Conservation (phyloP, 305 asterid genomes). For the Nicotiana rustica region DNA sequence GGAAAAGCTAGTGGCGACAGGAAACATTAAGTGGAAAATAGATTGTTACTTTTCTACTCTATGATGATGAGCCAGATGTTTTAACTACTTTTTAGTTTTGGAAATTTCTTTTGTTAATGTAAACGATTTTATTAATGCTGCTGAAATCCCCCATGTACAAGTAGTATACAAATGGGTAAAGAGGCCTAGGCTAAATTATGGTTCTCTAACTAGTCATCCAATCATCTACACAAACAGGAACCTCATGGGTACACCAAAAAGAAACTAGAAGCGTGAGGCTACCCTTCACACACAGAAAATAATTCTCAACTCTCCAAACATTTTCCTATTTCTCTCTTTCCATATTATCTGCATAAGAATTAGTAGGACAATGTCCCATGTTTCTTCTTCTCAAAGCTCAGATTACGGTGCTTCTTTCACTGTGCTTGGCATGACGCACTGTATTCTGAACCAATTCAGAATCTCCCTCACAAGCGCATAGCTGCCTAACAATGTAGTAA, state of each 20-base stretch:
- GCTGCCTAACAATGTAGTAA: too few species aligned
- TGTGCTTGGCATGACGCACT: not conserved
- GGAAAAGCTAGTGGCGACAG: too few species aligned
- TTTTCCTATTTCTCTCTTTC: conserved; percentile 11
- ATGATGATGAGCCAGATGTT: not conserved
- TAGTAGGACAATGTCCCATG: not conserved
- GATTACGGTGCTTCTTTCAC: not conserved
- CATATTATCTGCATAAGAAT: not conserved
- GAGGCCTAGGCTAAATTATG: not conserved
- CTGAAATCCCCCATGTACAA: not conserved
- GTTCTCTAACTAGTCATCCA: not conserved
- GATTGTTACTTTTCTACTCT: too few species aligned
- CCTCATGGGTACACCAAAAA: not conserved
- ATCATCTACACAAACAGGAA: not conserved
- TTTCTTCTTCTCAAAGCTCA: not conserved
- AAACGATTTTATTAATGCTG: not conserved
- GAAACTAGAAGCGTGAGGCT: not conserved
- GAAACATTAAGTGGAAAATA: too few species aligned
- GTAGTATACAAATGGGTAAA: not conserved
- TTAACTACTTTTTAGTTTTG: not conserved
- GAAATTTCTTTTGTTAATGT: not conserved
- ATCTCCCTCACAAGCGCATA: too few species aligned
- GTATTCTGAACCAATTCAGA: too few species aligned
- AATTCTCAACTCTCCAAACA: not conserved
- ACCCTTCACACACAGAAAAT: not conserved